Evolutionary conservation across 1,139 yeast genomes (phyloP).

Genomic region (Yamadazyma aaseri): DNA sequence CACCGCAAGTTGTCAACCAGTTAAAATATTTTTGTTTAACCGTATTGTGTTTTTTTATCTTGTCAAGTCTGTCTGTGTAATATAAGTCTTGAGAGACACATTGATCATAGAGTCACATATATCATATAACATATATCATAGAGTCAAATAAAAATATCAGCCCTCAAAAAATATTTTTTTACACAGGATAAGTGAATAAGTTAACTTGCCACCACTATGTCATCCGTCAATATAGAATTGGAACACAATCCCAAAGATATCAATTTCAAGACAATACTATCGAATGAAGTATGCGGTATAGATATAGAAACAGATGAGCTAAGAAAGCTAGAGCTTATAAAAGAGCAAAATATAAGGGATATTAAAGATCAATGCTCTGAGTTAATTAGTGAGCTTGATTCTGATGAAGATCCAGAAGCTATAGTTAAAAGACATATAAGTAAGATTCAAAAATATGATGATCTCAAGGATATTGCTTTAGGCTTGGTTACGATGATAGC

Average conservation of each 20-base stretch:
- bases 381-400: constrained; percentile 35
- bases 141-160: too few species aligned
- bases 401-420: constrained; percentile 28
- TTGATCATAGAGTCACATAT: too few species aligned
- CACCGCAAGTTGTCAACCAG: too few species aligned
- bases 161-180: too few species aligned
- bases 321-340: constrained; percentile 2
- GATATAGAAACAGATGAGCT: not conserved
- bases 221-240: not conserved
- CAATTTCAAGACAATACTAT: not conserved
- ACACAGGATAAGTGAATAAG: too few species aligned
- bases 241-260: too few species aligned
- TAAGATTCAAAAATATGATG: constrained; percentile 46
- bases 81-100: too few species aligned
- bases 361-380: constrained; percentile 36
- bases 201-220: too few species aligned
- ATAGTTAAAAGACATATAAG: constrained; percentile 44
- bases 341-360: constrained; percentile 30
- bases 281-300: not conserved
- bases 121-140: too few species aligned
- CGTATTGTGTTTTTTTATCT: too few species aligned
- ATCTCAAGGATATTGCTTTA: constrained; percentile 50
- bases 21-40: too few species aligned
- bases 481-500: constrained; percentile 51
- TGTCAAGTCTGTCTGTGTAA: too few species aligned